These are phyloP conservation scores for Claviceps quebecensis DNA, from an alignment of 2,329 filamentous ascomycete species.

Conservation along the genomic window DNA sequence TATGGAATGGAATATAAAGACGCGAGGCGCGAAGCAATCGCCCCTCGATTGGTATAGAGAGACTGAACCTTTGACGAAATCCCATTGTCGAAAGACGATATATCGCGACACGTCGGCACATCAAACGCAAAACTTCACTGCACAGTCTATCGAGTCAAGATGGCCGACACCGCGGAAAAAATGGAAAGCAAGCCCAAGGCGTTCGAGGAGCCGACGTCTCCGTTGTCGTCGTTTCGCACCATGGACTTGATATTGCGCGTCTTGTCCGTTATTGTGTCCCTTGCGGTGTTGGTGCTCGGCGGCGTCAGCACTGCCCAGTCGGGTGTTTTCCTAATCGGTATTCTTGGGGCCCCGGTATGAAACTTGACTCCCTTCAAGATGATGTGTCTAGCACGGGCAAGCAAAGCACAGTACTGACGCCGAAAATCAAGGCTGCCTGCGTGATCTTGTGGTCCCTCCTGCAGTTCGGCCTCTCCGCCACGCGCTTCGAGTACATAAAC, in stretches of 20 bases:
- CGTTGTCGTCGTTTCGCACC: neutral
- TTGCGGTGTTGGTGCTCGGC: constrained; percentile 1
- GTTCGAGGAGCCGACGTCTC: neutral
- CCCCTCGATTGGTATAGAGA: neutral
- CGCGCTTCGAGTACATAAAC: constrained; percentile 5
- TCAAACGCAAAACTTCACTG: too few species aligned
- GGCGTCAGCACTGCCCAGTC: neutral
- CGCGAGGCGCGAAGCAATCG: too few species aligned
- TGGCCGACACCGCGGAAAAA: neutral
- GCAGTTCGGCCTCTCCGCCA: constrained; percentile 1
- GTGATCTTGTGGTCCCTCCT: constrained; percentile 5
- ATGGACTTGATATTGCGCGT: neutral
- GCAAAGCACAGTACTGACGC: neutral
- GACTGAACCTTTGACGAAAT: neutral
- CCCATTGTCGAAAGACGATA: neutral
- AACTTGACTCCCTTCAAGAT: neutral
- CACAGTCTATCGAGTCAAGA: neutral
- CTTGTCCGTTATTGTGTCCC: neutral
- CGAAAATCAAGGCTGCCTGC: neutral
- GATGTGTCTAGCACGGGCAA: neutral
- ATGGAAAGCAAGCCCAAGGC: neutral
- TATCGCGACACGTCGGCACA: neutral
- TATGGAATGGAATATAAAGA: neutral
- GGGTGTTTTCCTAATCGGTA: constrained; percentile 4
- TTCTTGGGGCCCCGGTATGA: constrained; percentile 5